phyloP scores from a whole-genome alignment of 179 eudicot genomes.

The Beta corolliflora region DNA sequence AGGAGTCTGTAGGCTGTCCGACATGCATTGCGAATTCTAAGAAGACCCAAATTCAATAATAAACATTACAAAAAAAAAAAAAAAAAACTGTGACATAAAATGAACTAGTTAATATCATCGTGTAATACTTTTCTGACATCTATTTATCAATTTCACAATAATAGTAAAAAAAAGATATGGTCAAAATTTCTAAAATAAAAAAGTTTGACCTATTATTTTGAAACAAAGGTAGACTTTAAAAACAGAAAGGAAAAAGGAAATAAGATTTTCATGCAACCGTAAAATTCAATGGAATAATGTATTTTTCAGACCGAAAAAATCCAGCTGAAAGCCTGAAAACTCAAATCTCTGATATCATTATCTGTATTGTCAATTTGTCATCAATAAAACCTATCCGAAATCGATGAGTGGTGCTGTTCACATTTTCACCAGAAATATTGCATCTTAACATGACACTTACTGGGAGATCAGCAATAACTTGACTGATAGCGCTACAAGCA shows the following conservation, averaged over 20 bases:
- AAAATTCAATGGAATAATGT: neutral
- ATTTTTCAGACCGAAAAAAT: neutral
- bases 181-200: too few relatives aligned
- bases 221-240: neutral
- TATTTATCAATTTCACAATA: neutral
- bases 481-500: slow-evolving; percentile 91
- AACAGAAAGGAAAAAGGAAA: neutral
- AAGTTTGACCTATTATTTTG: neutral
- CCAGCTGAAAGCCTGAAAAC: neutral
- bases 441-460: slow-evolving; percentile 47
- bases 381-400: neutral
- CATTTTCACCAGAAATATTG: neutral
- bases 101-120: neutral
- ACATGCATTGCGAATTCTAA: neutral
- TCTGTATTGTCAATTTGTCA: slow-evolving; percentile 4
- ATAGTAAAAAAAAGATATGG: neutral
- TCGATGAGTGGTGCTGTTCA: neutral
- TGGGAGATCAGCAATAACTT: slow-evolving; percentile 92
- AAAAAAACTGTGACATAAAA: neutral
- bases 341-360: neutral
- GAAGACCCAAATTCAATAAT: neutral
- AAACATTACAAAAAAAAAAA: too few relatives aligned
- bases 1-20: neutral
- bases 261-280: neutral
- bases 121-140: neutral